Base-by-base conservation (phyloP, 331 rosid species). In the Ulmus americana region DNA sequence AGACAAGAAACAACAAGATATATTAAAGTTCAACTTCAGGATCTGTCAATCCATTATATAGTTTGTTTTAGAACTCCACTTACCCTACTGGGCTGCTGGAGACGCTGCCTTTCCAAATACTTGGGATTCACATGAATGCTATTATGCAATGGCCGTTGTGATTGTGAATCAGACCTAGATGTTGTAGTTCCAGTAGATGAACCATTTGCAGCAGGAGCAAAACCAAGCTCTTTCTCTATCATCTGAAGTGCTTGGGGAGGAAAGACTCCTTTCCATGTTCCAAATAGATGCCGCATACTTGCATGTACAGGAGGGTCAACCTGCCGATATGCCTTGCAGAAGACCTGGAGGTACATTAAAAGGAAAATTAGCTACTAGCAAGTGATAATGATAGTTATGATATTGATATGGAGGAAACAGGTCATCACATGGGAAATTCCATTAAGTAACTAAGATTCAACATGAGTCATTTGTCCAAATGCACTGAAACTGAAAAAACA, bases 111-210 rank as follows among this genome's bases (percentile, higher is more conserved):
- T 81, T 94, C 99, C 70, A 94, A 73, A 80, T 90, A 94, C 74
- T 87, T 85, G 65, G 99, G 99, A 80, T 94, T 90, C 67, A 94
- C 97, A 61, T 94, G 99, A 79, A 94, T 94, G 79, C 99, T 87
- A 71, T 61, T 61, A 6, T 90, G 95, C 50, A 88, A 81, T 0
- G 87, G 99, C 53, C 88, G 92, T 63, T 84, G 94, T 22, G 97
- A 74, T 85, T 82, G 97, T 7, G 92, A 77, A 78, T 94, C 95
- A 53, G 83, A 88, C 83, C 86, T 90, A 50, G 92, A 76, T 20
- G 87, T 55, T 52, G 86, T 35, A 58, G 81, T 64, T 62, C 71
- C 84, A 35, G 95, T 79, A 61, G 95, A 83, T 28, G 96, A 82
- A 68, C 91, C 94, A 75, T 84, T 80, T 71, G 77, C 86, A 8